Conservation (phyloP, 306 rosid genomes). For the Citrullus amarus region DNA sequence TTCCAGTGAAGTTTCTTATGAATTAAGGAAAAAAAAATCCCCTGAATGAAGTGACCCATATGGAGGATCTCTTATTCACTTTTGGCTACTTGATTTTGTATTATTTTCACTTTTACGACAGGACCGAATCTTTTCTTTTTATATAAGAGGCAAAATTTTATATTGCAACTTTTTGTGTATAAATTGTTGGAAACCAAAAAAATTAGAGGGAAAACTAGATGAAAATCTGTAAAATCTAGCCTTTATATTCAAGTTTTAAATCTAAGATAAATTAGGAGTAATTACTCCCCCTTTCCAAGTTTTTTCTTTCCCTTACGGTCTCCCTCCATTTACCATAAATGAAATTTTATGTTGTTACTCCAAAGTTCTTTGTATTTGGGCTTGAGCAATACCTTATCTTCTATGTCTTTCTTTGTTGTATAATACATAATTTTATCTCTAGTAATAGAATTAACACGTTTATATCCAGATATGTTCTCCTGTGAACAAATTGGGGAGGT, state of each 20-base stretch:
- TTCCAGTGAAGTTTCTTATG: neutral
- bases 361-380: neutral
- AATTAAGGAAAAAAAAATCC: neutral
- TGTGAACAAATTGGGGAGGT: neutral
- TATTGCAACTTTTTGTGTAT: neutral
- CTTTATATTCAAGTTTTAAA: neutral
- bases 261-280: neutral
- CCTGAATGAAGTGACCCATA: neutral
- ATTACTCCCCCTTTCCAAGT: neutral
- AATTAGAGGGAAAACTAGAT: neutral
- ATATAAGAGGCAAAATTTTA: neutral
- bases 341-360: neutral
- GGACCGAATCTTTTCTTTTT: neutral
- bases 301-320: neutral
- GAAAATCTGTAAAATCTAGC: neutral
- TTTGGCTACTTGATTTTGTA: neutral
- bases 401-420: neutral
- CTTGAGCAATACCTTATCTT: neutral
- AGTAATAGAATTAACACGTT: neutral
- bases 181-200: neutral
- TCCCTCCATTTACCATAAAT: neutral
- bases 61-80: neutral
- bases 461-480: neutral
- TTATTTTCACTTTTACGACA: neutral
- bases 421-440: neutral